These are phyloP conservation scores for Dryas octopetala DNA, from an alignment of 306 rosid genomes.

Conservation along the genomic window DNA sequence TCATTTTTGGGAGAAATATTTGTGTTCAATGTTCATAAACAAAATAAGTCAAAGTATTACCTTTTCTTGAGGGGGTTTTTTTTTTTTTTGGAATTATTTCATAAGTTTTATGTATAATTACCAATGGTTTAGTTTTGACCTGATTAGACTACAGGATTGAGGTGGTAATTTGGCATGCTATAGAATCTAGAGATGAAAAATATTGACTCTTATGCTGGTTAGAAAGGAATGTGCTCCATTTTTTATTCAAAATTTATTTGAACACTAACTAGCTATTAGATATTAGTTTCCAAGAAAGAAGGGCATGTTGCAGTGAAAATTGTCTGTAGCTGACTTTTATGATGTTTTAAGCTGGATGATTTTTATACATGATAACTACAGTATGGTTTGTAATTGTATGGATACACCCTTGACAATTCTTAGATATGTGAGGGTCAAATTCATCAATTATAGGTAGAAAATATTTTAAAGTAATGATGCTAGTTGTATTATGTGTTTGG, in stretches of 20 bases:
- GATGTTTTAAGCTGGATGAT: neutral
- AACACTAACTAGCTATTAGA: neutral
- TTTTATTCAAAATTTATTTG: neutral
- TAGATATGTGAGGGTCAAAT: neutral
- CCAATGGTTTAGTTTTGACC: neutral
- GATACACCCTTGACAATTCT: neutral
- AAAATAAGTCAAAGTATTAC: neutral
- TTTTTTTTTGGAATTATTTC: neutral
- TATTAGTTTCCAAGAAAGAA: neutral
- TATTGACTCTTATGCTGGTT: neutral
- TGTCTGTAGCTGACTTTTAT: neutral
- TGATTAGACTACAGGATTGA: neutral
- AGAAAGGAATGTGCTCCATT: neutral
- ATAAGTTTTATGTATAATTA: neutral
- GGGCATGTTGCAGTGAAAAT: neutral
- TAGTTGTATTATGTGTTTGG: neutral
- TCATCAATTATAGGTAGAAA: neutral
- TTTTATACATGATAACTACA: neutral
- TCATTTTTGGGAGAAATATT: neutral
- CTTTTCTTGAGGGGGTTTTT: neutral
- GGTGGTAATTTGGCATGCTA: neutral
- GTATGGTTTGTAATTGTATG: neutral
- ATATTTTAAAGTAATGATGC: neutral
- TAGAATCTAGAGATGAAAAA: neutral
- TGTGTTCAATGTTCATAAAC: neutral